Percentiles rank a stretch among this genome's conserved stretches.
phyloP scores from a whole-genome alignment of 352 stramenopile genomes.

The Phytophthora agathidicida region DNA sequence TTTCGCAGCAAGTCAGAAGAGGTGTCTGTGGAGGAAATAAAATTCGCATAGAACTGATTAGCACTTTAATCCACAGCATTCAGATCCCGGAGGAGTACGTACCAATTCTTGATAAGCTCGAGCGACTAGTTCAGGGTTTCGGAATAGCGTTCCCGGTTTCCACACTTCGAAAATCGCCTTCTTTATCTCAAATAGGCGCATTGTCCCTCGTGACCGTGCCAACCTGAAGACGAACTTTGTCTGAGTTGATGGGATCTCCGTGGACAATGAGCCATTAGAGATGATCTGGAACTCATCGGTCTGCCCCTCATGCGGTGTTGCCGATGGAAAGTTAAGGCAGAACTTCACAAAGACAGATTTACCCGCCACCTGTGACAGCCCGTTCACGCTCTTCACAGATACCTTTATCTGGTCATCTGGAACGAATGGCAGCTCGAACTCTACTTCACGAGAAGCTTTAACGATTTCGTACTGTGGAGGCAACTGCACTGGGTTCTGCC shows the following conservation, averaged over 20 bases:
- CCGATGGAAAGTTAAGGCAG: slow-evolving; percentile 71
- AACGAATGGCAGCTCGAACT: slow-evolving; percentile 52
- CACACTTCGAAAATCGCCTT: slow-evolving; percentile 84
- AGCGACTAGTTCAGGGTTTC: slow-evolving; percentile 70
- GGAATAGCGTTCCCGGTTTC: slow-evolving; percentile 61
- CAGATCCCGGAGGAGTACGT: slow-evolving; percentile 1
- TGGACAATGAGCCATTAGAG: slow-evolving; percentile 32
- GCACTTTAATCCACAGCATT: neutral
- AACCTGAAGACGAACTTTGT: slow-evolving; percentile 56
- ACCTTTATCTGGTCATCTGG: slow-evolving; percentile 62
- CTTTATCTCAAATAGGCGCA: slow-evolving; percentile 84
- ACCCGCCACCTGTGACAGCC: slow-evolving; percentile 41
- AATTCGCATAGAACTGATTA: neutral
- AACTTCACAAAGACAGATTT: slow-evolving; percentile 79
- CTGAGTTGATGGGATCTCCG: slow-evolving; percentile 24
- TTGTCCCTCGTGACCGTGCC: slow-evolving; percentile 62
- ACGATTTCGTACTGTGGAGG: slow-evolving; percentile 56
- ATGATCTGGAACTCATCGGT: slow-evolving; percentile 48
- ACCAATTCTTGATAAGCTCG: slow-evolving; percentile 74
- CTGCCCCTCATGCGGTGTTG: slow-evolving; percentile 63
- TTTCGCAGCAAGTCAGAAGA: slow-evolving; percentile 55
- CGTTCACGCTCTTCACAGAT: slow-evolving; percentile 51
- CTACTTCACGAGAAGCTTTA: slow-evolving; percentile 40
- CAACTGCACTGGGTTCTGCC: slow-evolving; percentile 51
- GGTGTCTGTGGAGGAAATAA: slow-evolving; percentile 36